Evolutionary conservation across 2,329 filamentous ascomycete genomes (phyloP).

Genomic region (Calonectria ilicicola): DNA sequence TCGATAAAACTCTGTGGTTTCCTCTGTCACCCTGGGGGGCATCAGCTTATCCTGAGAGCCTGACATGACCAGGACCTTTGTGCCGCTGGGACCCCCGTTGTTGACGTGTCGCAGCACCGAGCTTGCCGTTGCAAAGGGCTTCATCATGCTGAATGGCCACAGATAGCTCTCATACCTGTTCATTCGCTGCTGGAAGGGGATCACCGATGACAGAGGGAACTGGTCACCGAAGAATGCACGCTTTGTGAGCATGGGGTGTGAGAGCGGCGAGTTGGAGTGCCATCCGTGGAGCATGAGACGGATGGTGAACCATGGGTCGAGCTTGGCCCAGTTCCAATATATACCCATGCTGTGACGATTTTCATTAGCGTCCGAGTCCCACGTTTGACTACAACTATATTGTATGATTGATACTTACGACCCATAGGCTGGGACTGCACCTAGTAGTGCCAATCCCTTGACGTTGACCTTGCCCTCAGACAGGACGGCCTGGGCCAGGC

Average conservation of each 20-base stretch:
- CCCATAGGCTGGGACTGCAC: constrained; percentile 58
- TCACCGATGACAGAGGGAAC: constrained; percentile 54
- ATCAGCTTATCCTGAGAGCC: constrained; percentile 57
- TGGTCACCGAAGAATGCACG: constrained; percentile 62
- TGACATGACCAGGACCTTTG: constrained; percentile 53
- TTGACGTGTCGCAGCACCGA: constrained; percentile 54
- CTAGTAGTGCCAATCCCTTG: constrained; percentile 59
- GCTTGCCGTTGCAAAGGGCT: constrained; percentile 54
- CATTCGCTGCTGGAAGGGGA: constrained; percentile 56
- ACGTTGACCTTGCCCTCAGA: constrained; percentile 53
- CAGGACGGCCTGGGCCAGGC: constrained; percentile 62
- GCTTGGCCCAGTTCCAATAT: constrained; percentile 58
- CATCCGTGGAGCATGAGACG: constrained; percentile 59
- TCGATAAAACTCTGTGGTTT: constrained; percentile 49
- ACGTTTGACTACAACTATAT: too few relatives aligned
- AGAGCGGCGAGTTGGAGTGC: constrained; percentile 65
- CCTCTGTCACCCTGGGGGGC: constrained; percentile 49
- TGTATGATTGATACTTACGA: constrained; percentile 34
- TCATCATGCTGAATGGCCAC: constrained; percentile 64
- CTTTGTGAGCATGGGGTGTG: constrained; percentile 60
- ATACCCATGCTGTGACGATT: constrained; percentile 52
- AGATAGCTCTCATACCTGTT: constrained; percentile 64
- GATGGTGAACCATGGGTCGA: constrained; percentile 62
- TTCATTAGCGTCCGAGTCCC: background rate
- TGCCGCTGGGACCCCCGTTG: constrained; percentile 28